These are phyloP conservation scores for Pezicula neosporulosa DNA, from an alignment of 2,329 filamentous ascomycete genomes.

Conservation along the genomic window DNA sequence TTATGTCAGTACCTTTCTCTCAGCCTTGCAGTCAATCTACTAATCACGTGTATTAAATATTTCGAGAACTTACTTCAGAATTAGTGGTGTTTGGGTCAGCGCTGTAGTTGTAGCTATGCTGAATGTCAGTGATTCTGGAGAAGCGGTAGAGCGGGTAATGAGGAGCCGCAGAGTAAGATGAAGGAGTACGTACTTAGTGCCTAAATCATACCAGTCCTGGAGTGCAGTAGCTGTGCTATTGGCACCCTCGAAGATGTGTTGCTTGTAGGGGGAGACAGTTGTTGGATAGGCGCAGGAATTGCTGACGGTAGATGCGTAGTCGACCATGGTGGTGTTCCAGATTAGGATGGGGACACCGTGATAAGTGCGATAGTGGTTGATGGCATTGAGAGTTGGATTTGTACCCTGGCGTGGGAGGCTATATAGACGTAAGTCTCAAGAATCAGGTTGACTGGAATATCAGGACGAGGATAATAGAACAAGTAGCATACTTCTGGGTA, in stretches of 20 bases:
- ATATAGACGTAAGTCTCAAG: too few relatives aligned
- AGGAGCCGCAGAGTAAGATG: neutral
- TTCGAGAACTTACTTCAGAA: too few relatives aligned
- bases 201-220: neutral
- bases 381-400: neutral
- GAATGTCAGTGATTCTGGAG: neutral
- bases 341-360: neutral
- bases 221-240: neutral
- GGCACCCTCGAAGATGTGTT: neutral
- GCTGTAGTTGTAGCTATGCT: neutral
- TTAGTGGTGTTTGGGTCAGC: neutral
- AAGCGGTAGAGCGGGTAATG: neutral
- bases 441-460: too few relatives aligned
- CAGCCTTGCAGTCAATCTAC: neutral
- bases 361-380: neutral
- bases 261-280: neutral
- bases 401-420: neutral
- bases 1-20: neutral
- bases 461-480: too few relatives aligned
- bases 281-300: neutral
- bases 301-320: neutral
- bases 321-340: neutral
- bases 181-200: neutral
- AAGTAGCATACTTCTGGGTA: too few relatives aligned
- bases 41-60: too few relatives aligned